Base-by-base conservation (phyloP, 805 yeast genomes). In the Yarrowia sp. region DNA sequence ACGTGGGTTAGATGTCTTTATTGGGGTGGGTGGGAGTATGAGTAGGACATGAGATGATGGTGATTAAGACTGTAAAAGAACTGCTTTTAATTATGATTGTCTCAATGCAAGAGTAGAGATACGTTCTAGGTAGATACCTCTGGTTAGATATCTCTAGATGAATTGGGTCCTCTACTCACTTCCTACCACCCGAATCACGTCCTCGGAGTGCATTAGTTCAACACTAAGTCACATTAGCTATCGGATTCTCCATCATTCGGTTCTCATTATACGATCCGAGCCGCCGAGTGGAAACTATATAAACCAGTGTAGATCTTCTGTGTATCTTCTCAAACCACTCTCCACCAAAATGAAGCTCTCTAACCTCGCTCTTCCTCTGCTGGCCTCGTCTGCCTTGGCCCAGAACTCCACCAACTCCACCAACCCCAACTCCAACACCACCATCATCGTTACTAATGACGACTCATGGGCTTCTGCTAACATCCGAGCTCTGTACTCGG, bases 401-500 rank as follows among this genome's bases (percentile, higher is more conserved):
- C 61, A 54, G 46, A 54, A 36, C 44, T 24, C 44, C 46, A 52
- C 41, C 32, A 54, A 36, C 44, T 24, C 44, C 46, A 52, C 41
- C 32, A 48, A 48, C 36, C 26, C 52, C 40, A 52, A 52, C 44
- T 16, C 59, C 33, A 36, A 52, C 62, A 56, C 48, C 38, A 80
- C 81, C 71, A 80, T 81, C 66, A 71, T 83, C 21, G 75, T 82
- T 41, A 80, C 86, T 66, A 83, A 84, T 69, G 87, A 84, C 70
- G 87, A 84, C 68, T 80, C 83, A 22, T 84, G 83, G 83, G 82
- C 81, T 2, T 75, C 85, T 5, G 81, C 86, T 54, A 82, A 82
- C 70, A 81, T 84, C 70, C 79, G 86, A 70, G 84, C 86, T n/a
- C 73, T 83, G 6, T 84, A 83, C 78, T 72, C 78, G 56, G 82